Percentiles rank a stretch among this genome's conserved stretches.
phyloP scores from a whole-genome alignment of 768 basidiomycete species.

The Rubroboletus satanas region DNA sequence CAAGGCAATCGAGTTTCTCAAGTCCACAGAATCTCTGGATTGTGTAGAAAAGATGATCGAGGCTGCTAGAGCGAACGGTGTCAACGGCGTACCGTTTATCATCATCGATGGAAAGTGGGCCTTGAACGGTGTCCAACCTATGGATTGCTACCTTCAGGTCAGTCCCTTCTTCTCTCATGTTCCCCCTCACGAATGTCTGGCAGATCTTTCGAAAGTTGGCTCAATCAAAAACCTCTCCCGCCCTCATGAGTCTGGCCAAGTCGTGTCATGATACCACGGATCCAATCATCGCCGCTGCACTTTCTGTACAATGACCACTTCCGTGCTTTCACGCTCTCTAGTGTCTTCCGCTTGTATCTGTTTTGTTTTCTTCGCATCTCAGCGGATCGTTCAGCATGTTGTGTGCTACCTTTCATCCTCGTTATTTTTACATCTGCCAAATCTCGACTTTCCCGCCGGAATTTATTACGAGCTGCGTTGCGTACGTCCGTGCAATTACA shows the following conservation, averaged over 20 bases:
- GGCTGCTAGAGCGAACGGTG: constrained; percentile 40
- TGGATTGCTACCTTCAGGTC: constrained; percentile 39
- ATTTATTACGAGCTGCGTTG: constrained; percentile 11
- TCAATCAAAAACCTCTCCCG: constrained; percentile 8
- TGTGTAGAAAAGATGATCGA: constrained; percentile 41
- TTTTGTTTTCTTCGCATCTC: constrained; percentile 1
- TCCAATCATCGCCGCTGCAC: constrained; percentile 13
- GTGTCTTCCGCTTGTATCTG: not conserved
- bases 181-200: not conserved
- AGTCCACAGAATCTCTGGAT: constrained; percentile 36
- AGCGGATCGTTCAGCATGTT: constrained; percentile 16
- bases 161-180: not conserved
- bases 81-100: constrained; percentile 51
- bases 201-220: constrained; percentile 34
- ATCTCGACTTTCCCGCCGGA: constrained; percentile 18
- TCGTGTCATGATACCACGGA: constrained; percentile 23
- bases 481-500: constrained; percentile 11
- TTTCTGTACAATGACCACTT: constrained; percentile 23
- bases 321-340: not conserved
- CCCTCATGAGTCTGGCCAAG: constrained; percentile 3
- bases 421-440: constrained; percentile 12
- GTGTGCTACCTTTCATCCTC: constrained; percentile 8
- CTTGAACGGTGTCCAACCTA: constrained; percentile 41
- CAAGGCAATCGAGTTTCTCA: constrained; percentile 41
- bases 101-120: constrained; percentile 46